Base-by-base conservation (phyloP, 140 eudicot genomes). In the Erigeron philadelphicus region DNA sequence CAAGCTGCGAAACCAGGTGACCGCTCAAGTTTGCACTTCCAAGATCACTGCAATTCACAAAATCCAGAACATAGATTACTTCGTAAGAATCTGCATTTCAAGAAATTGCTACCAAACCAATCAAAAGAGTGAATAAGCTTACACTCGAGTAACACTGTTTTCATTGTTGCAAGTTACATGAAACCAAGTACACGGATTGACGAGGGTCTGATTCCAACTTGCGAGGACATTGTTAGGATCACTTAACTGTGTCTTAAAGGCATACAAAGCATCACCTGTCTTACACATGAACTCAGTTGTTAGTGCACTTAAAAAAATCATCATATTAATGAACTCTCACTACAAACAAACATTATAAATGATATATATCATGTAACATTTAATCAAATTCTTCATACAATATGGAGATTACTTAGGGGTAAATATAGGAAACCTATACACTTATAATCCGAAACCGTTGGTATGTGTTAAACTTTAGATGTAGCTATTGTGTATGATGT, bases 181-280 rank as follows among this genome's bases (percentile, higher is more conserved):
- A 76, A 76, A 74, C 95, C 95, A 88, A 72, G 82, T 85, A 74
- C 95, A 88, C 6, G 96, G 96, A 73, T 83, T 88, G 46, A 83
- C 90, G 64, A 83, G 86, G 61, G 89, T 83, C 16, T 83, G 76
- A 79, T 88, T 81, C 92, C 95, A 88, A 72, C 86, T 85, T 81
- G 74, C 72, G 11, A 85, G 75, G 68, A 85, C 88, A 78, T 76
- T 81, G 67, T 82, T 78, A 74, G 87, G 89, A 81, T 88, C 92
- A 1, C 64, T 70, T 67, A 84, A 81, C 58, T 76, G 79, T 15
- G 11, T 67, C 82, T 66, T 84, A 16, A 84, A 72, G 23, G 91
- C 84, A 71, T 71, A 70, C 86, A 87, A 76, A 4, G 88, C 90
- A 80, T 87, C 95, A 64, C 81, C 88, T 88, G 80, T 77, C 19